Evolutionary conservation across 2,329 filamentous ascomycete species (phyloP).

Genomic region (Sclerotinia sclerotiorum): DNA sequence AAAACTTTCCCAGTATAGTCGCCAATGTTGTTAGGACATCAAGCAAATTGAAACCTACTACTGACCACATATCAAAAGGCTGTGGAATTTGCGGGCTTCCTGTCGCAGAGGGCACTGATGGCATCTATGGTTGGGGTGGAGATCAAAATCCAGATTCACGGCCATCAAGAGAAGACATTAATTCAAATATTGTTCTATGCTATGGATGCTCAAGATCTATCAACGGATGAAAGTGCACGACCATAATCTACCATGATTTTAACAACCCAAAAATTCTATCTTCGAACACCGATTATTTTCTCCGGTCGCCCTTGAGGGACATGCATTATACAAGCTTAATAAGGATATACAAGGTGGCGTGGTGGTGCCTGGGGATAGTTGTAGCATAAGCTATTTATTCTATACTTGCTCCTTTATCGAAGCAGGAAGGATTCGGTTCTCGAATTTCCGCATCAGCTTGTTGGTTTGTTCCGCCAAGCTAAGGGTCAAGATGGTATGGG

Average conservation of each 20-base stretch:
- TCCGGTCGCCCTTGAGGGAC: background rate
- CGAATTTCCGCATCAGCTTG: constrained; percentile 80
- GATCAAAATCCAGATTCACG: constrained; percentile 47
- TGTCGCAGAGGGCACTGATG: constrained; percentile 62
- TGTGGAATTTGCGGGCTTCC: constrained; percentile 72
- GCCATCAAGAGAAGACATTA: constrained; percentile 37
- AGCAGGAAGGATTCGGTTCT: constrained; percentile 56
- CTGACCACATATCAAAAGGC: constrained; percentile 38
- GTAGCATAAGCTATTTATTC: constrained; percentile 4
- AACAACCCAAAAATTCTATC: background rate
- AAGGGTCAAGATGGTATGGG: constrained; percentile 91
- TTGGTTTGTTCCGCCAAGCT: constrained; percentile 96
- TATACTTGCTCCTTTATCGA: constrained; percentile 35
- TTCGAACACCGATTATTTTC: constrained; percentile 12
- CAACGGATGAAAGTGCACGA: constrained; percentile 45
- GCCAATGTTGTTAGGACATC: constrained; percentile 92
- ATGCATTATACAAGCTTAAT: constrained; percentile 26
- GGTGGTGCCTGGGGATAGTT: constrained; percentile 19
- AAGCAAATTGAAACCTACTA: constrained; percentile 67
- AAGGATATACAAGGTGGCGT: constrained; percentile 33
- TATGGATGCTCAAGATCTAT: constrained; percentile 73
- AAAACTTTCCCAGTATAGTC: constrained; percentile 85
- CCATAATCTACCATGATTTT: constrained; percentile 19
- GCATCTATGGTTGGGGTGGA: constrained; percentile 60
- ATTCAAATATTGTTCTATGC: constrained; percentile 51